phyloP scores from a whole-genome alignment of 495 filamentous ascomycete species.

The Elaphomyces granulatus region DNA sequence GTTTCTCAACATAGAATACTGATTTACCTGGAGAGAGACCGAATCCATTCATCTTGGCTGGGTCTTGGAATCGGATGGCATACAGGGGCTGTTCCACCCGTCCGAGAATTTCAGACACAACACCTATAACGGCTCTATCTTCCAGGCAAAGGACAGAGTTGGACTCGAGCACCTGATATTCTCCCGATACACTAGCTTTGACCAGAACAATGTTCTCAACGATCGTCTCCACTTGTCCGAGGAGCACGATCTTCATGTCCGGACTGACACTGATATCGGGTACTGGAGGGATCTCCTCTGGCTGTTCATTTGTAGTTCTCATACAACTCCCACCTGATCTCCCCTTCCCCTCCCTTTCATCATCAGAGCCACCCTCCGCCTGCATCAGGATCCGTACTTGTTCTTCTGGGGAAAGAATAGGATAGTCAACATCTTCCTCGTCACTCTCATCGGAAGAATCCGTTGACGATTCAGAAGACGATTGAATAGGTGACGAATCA shows the following conservation, averaged over 20 bases:
- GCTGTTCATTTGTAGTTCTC: conserved; percentile 59
- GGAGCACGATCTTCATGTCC: conserved; percentile 56
- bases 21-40: conserved; percentile 48
- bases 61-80: conserved; percentile 51
- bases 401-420: conserved; percentile 60
- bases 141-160: conserved; percentile 74
- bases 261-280: conserved; percentile 59
- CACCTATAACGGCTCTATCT: conserved; percentile 60
- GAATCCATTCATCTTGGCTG: conserved; percentile 47
- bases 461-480: conserved; percentile 30
- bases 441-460: conserved; percentile 45
- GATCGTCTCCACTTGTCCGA: conserved; percentile 58
- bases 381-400: conserved; percentile 69
- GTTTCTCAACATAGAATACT: conserved; percentile 61
- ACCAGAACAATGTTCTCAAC: conserved; percentile 68
- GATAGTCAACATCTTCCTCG: conserved; percentile 56
- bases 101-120: conserved; percentile 67
- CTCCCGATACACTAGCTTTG: conserved; percentile 62
- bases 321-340: conserved; percentile 31
- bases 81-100: conserved; percentile 73
- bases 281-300: conserved; percentile 51
- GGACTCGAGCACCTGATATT: conserved; percentile 66
- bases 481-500: conserved; percentile 48
- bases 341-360: conserved; percentile 45
- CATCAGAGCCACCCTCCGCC: conserved; percentile 53